Evolutionary conservation across 2,329 filamentous ascomycete species (phyloP), one percentile per base, ranked within the genome.

Genomic region (Alternaria sp.): DNA sequence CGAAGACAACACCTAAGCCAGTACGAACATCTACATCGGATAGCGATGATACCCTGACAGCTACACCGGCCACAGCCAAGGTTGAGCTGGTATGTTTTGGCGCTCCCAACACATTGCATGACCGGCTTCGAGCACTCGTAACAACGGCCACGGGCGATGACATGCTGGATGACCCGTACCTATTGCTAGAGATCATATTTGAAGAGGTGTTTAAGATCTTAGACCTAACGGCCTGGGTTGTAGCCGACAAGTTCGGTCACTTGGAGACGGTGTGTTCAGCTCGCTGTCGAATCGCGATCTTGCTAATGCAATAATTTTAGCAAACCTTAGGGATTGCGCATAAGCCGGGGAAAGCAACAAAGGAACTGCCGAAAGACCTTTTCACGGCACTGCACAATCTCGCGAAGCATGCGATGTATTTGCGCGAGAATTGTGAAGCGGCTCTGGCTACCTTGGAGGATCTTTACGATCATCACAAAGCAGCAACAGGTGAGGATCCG

Each of bases 321-420:
- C 52, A 54, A 54, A 73, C 63, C 3, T 55, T 75, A 3, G 65
- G 56, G 5, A 60, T 68, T 36, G 65, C 69, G 6, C 56, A 58
- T 3, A 60, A 56, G 6, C 66, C 65, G 5, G 66, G 64, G 0
- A 66, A 65, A 45, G 61, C 58, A 2, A 61, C 56, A 8, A 54
- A 66, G 7, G 50, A 68, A 69, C 71, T 61, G 56, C 58, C 46
- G 4, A 61, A 48, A 17, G 56, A 65, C 28, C 62, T 67, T 31
- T 69, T 67, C 42, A 65, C 71, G 2, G 69, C 62, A 1, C 60
- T 79, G 2, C 77, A 80, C 62, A 77, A 75, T 41, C 68, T 79
- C n/a, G 72, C 77, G 7, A 79, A 79, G 56, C 73, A 80, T 46
- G 65, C 69, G 36, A 77, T 76, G 11, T 77, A 75, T 56, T 54